Percentiles rank a stretch among this genome's conserved stretches.
Evolutionary conservation across 208 protist genomes (phyloP).

Genomic region (Sergeia podlipaevii): DNA sequence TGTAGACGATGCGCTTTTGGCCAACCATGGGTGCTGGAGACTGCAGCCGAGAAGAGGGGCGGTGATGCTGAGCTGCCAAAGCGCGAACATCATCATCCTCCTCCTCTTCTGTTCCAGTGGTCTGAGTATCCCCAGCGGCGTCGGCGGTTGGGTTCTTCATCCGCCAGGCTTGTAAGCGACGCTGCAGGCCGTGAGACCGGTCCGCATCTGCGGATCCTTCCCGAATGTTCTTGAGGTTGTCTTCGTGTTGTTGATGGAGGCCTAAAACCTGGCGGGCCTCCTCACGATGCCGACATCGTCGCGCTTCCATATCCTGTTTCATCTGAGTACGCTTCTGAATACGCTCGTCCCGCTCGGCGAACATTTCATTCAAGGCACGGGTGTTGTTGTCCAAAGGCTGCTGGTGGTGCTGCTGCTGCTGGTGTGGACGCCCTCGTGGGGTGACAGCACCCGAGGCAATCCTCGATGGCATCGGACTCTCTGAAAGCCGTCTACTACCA

Average conservation of each 20-base stretch:
- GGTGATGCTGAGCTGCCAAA: too few species aligned
- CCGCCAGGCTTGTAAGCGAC: too few species aligned
- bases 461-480: neutral
- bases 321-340: conserved; percentile 6
- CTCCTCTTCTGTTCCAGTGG: neutral
- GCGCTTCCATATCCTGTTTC: conserved; percentile 30
- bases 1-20: neutral
- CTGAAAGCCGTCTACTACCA: neutral
- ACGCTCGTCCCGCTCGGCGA: conserved; percentile 22
- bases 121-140: neutral
- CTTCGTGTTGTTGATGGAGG: conserved; percentile 20
- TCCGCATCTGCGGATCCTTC: neutral
- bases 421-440: neutral
- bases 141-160: neutral
- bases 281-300: conserved; percentile 2
- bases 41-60: too few species aligned
- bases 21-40: too few species aligned
- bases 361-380: conserved; percentile 21
- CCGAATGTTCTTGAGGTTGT: conserved; percentile 29
- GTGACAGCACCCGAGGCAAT: neutral
- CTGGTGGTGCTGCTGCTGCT: neutral
- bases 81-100: too few species aligned
- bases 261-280: conserved; percentile 8
- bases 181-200: neutral
- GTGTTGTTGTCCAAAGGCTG: conserved; percentile 27